Conservation (phyloP, 176 grass and related monocot species). For the Oryza australiensis region DNA sequence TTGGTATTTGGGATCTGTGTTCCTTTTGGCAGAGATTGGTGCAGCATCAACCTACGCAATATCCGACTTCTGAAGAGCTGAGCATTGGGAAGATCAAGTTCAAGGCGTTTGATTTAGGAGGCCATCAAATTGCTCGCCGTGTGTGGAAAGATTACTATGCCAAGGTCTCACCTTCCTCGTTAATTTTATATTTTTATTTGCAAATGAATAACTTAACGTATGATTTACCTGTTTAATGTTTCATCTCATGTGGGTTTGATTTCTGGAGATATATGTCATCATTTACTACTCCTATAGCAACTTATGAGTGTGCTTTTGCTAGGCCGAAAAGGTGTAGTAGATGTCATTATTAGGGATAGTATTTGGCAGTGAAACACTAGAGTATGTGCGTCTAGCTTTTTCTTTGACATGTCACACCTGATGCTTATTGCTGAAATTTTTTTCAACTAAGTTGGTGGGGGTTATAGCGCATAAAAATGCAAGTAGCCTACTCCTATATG, state of each 20-base stretch:
- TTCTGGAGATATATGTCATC: background rate
- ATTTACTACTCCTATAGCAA: background rate
- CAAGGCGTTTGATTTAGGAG: constrained; percentile 91
- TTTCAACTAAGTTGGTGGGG: constrained; percentile 26
- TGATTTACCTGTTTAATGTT: background rate
- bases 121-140: constrained; percentile 91
- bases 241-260: background rate
- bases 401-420: background rate
- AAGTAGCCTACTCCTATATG: constrained; percentile 22
- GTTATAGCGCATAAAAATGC: constrained; percentile 13
- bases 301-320: background rate
- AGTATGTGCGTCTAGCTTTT: constrained; percentile 29
- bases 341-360: constrained; percentile 29
- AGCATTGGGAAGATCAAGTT: constrained; percentile 89
- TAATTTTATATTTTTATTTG: background rate
- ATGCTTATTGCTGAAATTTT: constrained; percentile 4
- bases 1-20: constrained; percentile 13
- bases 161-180: constrained; percentile 54
- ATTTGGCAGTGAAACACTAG: constrained; percentile 20
- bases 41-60: constrained; percentile 88
- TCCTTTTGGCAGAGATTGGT: constrained; percentile 72
- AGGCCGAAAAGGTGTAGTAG: background rate
- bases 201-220: background rate
- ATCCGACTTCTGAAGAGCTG: constrained; percentile 85
- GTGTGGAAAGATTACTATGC: constrained; percentile 99